Evolutionary conservation across 495 filamentous ascomycete genomes (phyloP).

Genomic region (Penicillium lividum): DNA sequence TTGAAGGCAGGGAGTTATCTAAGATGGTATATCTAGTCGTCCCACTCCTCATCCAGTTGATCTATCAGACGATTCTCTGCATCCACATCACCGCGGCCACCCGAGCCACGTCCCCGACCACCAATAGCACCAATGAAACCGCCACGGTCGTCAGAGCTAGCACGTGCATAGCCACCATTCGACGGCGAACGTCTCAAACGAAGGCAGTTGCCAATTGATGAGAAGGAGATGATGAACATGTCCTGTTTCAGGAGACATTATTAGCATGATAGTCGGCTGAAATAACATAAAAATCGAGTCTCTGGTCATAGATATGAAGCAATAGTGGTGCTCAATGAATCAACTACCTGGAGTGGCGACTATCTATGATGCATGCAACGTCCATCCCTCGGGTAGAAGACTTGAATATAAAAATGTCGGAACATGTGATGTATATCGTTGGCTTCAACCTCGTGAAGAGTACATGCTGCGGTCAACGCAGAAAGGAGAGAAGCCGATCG

Average conservation of each 20-base stretch:
- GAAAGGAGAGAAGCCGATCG: neutral
- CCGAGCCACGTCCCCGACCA: slow-evolving; percentile 35
- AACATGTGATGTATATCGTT: slow-evolving; percentile 5
- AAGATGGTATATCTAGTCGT: slow-evolving; percentile 30
- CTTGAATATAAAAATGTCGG: neutral
- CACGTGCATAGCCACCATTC: slow-evolving; percentile 59
- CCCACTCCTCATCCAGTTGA: slow-evolving; percentile 90
- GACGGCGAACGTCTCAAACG: slow-evolving; percentile 38
- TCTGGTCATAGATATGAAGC: slow-evolving; percentile 7
- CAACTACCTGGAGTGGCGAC: slow-evolving; percentile 12
- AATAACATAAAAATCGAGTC: neutral
- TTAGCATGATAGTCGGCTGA: slow-evolving; percentile 9
- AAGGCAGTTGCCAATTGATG: slow-evolving; percentile 71
- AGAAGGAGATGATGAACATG: slow-evolving; percentile 74
- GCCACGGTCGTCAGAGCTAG: slow-evolving; percentile 31
- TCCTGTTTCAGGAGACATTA: slow-evolving; percentile 57
- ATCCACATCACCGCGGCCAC: slow-evolving; percentile 58
- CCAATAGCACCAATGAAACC: slow-evolving; percentile 40
- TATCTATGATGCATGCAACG: slow-evolving; percentile 10
- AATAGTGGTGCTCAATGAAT: neutral
- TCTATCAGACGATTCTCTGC: slow-evolving; percentile 95
- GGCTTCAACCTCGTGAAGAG: slow-evolving; percentile 11
- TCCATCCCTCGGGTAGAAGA: slow-evolving; percentile 6
- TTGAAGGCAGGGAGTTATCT: neutral
- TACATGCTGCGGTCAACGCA: slow-evolving; percentile 24